Conservation (phyloP, 2,329 filamentous ascomycete species). For the Trichoderma endophyticum region DNA sequence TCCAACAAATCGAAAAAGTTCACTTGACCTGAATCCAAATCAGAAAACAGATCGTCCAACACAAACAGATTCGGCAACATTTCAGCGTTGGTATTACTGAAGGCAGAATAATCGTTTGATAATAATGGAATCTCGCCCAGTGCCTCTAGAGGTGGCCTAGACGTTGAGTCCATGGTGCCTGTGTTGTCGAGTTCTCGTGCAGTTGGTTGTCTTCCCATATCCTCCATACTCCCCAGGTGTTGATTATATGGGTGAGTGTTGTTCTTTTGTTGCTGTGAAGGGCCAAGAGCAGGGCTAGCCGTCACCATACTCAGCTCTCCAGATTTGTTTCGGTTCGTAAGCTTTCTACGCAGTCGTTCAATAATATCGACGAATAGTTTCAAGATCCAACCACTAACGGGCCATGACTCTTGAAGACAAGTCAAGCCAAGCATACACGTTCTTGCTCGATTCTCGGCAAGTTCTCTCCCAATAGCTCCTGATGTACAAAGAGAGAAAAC, state of each 20-base stretch:
- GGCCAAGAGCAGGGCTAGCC: neutral
- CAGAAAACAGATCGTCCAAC: neutral
- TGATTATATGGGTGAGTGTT: neutral
- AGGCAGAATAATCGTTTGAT: neutral
- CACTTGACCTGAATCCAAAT: neutral
- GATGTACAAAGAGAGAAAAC: neutral
- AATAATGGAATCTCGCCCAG: neutral
- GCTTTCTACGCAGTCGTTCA: neutral
- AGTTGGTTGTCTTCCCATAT: neutral
- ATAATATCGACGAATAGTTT: slow-evolving; percentile 1
- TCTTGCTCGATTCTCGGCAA: neutral
- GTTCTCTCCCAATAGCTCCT: neutral
- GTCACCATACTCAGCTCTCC: neutral
- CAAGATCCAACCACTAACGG: slow-evolving; percentile 1
- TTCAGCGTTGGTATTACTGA: neutral
- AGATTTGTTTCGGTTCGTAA: neutral
- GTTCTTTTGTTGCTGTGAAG: neutral
- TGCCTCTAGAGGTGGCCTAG: neutral
- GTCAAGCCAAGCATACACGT: slow-evolving; percentile 1
- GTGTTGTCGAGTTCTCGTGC: neutral
- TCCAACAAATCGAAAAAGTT: neutral
- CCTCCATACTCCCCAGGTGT: neutral
- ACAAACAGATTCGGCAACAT: neutral
- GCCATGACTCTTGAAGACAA: slow-evolving; percentile 1
- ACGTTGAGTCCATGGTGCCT: neutral